Base-by-base conservation (phyloP, 371 early-diverging fungal genomes). In the Nematocida major region DNA sequence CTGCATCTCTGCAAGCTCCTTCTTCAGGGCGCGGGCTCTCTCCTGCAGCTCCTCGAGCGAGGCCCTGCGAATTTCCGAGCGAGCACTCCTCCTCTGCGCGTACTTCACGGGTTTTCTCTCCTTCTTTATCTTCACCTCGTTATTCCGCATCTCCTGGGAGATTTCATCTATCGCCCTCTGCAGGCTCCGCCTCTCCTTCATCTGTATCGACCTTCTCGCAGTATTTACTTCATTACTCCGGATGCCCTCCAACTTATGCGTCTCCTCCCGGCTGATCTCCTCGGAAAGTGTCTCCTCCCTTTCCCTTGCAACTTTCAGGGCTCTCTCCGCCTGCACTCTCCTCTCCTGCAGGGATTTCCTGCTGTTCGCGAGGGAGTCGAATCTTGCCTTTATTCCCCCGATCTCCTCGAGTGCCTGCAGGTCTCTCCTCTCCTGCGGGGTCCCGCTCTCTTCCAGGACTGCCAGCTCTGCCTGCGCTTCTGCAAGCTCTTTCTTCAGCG, bases 81-180 rank as follows among this genome's bases (percentile, higher is more conserved):
- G n/a, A n/a, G n/a, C 28, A 36, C 57, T 57, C 38, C 11, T 36
- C 9, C 11, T 34, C 11, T 63, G 26, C 40, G 43, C 30, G 42
- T 39, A n/a, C 5, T 9, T 51, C 32, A 13, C 13, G 15, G 45
- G 39, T 30, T 20, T 50, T 62, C 22, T 50, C 18, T 39, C 11
- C 39, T 54, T 50, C 40, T 28, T 86, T 15, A 88, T 81, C 45
- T 90, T n/a, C 90, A 36, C 89, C 82, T 65, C 92, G 91, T 67
- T 88, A 89, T 1, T 79, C 76, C 3, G 88, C 34, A 54, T 61
- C 39, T 79, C 79, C 30, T 68, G 61, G 61, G 54, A 53, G 18
- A 69, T 36, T 20, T 38, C 11, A 11, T 18, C 30, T 24, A 79
- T n/a, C 15, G 40, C 59, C 15, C 30, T 45, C 15, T n/a, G 15